Base-by-base conservation (phyloP, 2,329 filamentous ascomycete genomes). In the Hymenoscyphus linearis region DNA sequence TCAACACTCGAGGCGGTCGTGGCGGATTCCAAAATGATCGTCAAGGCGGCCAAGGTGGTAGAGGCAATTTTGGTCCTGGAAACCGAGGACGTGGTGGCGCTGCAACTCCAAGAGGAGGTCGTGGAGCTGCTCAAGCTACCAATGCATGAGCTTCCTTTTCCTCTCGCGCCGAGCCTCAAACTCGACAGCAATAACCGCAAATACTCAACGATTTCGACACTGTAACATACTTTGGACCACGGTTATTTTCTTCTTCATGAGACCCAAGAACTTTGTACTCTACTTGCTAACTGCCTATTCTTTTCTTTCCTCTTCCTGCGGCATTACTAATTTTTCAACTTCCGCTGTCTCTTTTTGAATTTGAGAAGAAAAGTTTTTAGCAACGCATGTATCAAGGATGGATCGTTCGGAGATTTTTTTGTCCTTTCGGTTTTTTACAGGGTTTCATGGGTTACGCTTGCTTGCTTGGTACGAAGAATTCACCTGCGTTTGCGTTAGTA, bases 21-120 rank as follows among this genome's bases (percentile, higher is more conserved):
- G 87, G 87, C 67, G 83, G 83, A 44, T 85, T 81, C 64, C 86
- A 89, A 59, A 77, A 78, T 60, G 80, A 85, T 68, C 85, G 88
- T 61, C 62, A 65, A 61, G 63, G 63, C 16, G 64, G 62, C 36
- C 65, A 68, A 60, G 63, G 66, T 55, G 65, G 66, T 56, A 66
- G 69, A 55, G 69, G 69, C n/a, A 68, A 65, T 60, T 71, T 70
- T 61, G 80, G 70, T 59, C 80, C 81, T 66, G 44, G 44, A 50
- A 78, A 77, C 66, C 81, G 88, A 65, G 85, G 90, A 69, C 88
- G 90, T 65, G 84, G 85, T 60, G 85, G 85, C 69, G 79, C 81
- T 25, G 78, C 85, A 68, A 79, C 81, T 70, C 78, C 85, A 66
- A 84, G 86, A 64, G 84, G 86, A 63, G 85, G 89, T 67, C 86